A percentile compares a stretch with the other conserved stretches of the same genome.
These are phyloP conservation scores for Arabidopsis thaliana DNA, from an alignment of 345 rosid genomes.

Conservation along the genomic window TAIR10.1 NC_003070.9:17153501-17154000, in stretches of 20 bases:
- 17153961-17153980: neutral
- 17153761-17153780: conserved; percentile 71
- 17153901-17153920: conserved; percentile 76
- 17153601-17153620: conserved; percentile 65
- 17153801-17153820: conserved; percentile 93
- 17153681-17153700: conserved; percentile 80
- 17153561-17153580: neutral
- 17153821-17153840: conserved; percentile 83
- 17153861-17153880: conserved; percentile 81
- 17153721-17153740: conserved; percentile 94
- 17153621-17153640: conserved; percentile 71
- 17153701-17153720: conserved; percentile 82
- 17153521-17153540: neutral
- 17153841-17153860: conserved; percentile 83
- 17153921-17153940: conserved; percentile 75
- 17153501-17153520: conserved; percentile 5
- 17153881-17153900: conserved; percentile 77
- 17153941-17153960: conserved; percentile 58
- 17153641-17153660: conserved; percentile 70
- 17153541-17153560: neutral
- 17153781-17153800: conserved; percentile 78
- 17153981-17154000: neutral
- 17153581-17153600: conserved; percentile 7
- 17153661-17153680: conserved; percentile 72
- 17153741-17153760: conserved; percentile 83